A percentile compares a stretch with the other conserved stretches of the same genome.
Conservation (phyloP, 75 land plant species). For the Selaginella moellendorffii region DNA sequence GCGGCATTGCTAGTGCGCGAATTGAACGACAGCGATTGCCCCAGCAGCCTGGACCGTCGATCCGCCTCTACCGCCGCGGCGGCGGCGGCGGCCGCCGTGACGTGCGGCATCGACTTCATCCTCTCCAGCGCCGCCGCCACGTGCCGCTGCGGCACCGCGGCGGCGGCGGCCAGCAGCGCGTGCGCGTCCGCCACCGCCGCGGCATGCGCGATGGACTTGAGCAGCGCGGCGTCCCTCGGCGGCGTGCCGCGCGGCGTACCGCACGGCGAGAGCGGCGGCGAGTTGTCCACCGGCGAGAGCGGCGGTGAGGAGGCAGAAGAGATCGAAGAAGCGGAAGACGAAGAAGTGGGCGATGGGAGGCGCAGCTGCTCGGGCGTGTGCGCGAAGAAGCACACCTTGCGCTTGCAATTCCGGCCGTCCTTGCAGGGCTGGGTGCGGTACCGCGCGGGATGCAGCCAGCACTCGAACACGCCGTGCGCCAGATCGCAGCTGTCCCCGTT, state of each 20-base stretch:
- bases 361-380: slow-evolving; percentile 9
- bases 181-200: not conserved
- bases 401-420: slow-evolving; percentile 11
- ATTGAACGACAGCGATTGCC: not conserved
- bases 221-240: not conserved
- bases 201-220: not conserved
- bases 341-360: not conserved
- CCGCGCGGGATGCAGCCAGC: slow-evolving; percentile 8
- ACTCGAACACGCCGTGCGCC: not conserved
- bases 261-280: not conserved
- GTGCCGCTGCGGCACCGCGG: not conserved
- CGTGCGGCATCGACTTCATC: not conserved
- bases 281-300: not conserved
- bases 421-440: slow-evolving; percentile 4
- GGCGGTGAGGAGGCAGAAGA: not conserved
- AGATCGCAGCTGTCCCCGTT: not conserved
- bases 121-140: not conserved
- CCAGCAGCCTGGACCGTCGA: not conserved
- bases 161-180: not conserved
- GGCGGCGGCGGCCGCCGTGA: no score
- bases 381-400: slow-evolving; percentile 13
- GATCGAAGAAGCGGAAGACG: not conserved
- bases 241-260: not conserved
- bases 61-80: no score
- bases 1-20: not conserved